Evolutionary conservation across 306 rosid genomes (phyloP).

Genomic region (Dalbergia cultrata): DNA sequence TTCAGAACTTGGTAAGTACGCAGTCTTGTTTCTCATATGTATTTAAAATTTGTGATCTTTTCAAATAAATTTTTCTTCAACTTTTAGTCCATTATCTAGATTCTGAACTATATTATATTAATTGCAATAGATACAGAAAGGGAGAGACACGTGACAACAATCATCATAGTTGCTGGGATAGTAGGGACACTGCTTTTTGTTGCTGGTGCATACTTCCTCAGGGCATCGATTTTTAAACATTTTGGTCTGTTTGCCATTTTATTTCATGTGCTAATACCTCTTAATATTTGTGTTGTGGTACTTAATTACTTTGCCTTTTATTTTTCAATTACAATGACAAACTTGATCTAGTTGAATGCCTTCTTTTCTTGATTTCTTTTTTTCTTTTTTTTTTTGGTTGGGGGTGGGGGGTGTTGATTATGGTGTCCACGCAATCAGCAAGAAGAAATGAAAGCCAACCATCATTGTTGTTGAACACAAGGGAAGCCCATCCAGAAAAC

Average conservation of each 20-base stretch:
- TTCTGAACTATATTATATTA: not conserved
- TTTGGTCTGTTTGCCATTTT: constrained; percentile 3
- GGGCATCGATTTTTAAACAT: constrained; percentile 16
- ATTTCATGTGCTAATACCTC: not conserved
- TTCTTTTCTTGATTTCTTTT: not conserved
- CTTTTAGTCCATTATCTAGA: not conserved
- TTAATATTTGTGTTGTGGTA: not conserved
- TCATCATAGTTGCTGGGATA: not conserved
- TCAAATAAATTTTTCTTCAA: not conserved
- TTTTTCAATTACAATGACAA: not conserved
- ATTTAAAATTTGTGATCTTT: not conserved
- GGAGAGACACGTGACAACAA: not conserved
- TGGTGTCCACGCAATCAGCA: not conserved
- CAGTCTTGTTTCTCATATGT: not conserved
- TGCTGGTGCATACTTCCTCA: constrained; percentile 27
- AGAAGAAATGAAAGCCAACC: not conserved
- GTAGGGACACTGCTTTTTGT: constrained; percentile 29
- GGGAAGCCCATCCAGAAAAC: not conserved
- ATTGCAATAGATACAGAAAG: not conserved
- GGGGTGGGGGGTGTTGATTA: not conserved
- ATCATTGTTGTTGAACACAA: not conserved
- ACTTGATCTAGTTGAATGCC: not conserved
- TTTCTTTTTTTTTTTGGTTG: not conserved
- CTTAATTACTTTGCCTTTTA: not conserved
- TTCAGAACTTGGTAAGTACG: constrained; percentile 32